These are phyloP conservation scores for Actinomortierella wolfii DNA, from an alignment of 371 early-diverging fungal species.

Conservation along the genomic window DNA sequence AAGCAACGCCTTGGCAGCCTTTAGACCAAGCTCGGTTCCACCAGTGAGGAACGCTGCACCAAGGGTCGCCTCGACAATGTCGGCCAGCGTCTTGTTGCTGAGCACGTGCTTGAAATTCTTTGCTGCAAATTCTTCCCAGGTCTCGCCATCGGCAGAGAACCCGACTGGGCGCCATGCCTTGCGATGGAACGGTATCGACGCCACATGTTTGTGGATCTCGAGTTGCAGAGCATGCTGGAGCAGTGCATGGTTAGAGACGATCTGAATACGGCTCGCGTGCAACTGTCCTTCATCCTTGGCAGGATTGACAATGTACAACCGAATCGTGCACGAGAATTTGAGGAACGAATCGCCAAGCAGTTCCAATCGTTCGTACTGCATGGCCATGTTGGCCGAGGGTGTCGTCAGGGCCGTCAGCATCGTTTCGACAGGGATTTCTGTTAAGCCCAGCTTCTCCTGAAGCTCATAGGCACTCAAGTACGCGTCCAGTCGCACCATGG, in stretches of 20 bases:
- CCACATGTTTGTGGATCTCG: slow-evolving; percentile 61
- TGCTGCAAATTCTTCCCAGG: slow-evolving; percentile 1
- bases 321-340: slow-evolving; percentile 81
- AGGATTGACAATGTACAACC: slow-evolving; percentile 80
- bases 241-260: slow-evolving; percentile 81
- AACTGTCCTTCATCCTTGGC: slow-evolving; percentile 83
- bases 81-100: slow-evolving; percentile 87
- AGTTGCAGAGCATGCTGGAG: slow-evolving; percentile 62
- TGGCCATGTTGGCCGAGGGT: slow-evolving; percentile 67
- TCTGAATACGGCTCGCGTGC: slow-evolving; percentile 67
- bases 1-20: slow-evolving; percentile 57
- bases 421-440: slow-evolving; percentile 48
- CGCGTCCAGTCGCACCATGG: slow-evolving; percentile 71
- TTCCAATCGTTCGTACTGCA: slow-evolving; percentile 95
- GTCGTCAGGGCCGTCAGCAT: slow-evolving; percentile 80
- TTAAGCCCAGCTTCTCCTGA: slow-evolving; percentile 49
- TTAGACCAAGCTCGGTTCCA: slow-evolving; percentile 68
- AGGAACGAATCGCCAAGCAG: slow-evolving; percentile 94
- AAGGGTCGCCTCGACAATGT: slow-evolving; percentile 87
- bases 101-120: slow-evolving; percentile 50
- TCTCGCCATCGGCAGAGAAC: slow-evolving; percentile 44
- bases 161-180: slow-evolving; percentile 67
- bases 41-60: slow-evolving; percentile 77
- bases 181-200: slow-evolving; percentile 65
- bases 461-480: slow-evolving; percentile 65